Evolutionary conservation across 495 filamentous ascomycete genomes (phyloP), one percentile per base, ranked within the genome.

Genomic region (Penicillium flavigenum): DNA sequence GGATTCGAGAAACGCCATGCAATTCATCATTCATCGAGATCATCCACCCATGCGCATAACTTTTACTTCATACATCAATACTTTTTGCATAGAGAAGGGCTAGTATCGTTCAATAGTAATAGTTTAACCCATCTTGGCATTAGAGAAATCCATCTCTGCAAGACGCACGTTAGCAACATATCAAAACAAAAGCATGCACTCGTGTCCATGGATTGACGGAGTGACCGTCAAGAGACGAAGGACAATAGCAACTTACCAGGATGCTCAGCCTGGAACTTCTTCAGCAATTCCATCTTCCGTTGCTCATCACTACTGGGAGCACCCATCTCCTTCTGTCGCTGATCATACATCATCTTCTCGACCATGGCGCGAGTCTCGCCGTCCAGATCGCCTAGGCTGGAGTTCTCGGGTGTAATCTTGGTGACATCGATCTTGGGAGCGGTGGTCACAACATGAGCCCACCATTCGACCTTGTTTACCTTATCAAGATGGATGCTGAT

Each of bases 311-410:
- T 94, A 22, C 85, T 90, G 63, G 89, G 88, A 69, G 86, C 83
- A 7, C 94, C 94, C 75, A 83, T 79, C 80, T 96, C 94, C 84
- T 98, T 98, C 81, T 96, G 92, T 45, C 89, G 80, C 82, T 98
- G 94, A 76, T 98, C 94, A 64, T 81, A 98, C 94, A 98, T 98
- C 94, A 98, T 98, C 83, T 98, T 98, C 86, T 98, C 94, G 42
- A 98, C 94, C 93, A 98, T 97, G n/a, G 84, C 79, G 57, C 94
- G 82, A 59, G 94, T 98, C 83, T 96, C 90, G 50, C 95, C 93
- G 68, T 98, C 95, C 56, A 98, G 76, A 74, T 98, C 94, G 56
- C 87, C 82, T 63, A 98, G 76, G 68, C 88, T 94, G 60, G 84
- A 89, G 69, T 89, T 92, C 77, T 98, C 94, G 19, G 94, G 94